Conservation (phyloP, 305 asterid species). For the Fraxinus albicans region DNA sequence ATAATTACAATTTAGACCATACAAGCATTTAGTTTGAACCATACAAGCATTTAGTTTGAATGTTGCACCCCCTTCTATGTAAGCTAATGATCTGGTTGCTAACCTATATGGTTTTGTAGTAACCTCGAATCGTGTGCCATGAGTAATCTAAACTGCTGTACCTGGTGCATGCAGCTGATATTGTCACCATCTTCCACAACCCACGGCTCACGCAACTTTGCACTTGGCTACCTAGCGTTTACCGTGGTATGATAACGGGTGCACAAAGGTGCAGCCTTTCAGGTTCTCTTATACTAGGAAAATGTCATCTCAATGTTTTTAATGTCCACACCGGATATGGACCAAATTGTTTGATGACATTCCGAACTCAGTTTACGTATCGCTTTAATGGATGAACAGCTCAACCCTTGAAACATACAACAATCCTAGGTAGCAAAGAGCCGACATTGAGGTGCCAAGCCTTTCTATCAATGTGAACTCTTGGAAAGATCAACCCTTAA, state of each 20-base stretch:
- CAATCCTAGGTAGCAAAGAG: neutral
- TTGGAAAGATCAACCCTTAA: neutral
- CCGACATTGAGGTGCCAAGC: neutral
- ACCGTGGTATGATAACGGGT: neutral
- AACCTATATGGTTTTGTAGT: neutral
- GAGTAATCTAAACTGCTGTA: neutral
- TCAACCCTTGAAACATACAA: neutral
- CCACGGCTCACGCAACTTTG: neutral
- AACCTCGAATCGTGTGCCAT: neutral
- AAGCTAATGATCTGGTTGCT: neutral
- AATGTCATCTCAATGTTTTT: neutral
- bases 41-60: neutral
- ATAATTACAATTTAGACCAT: neutral
- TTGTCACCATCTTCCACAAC: neutral
- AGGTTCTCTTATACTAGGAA: neutral
- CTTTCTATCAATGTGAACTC: neutral
- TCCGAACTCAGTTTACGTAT: neutral
- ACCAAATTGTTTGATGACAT: neutral
- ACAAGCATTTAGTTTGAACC: neutral
- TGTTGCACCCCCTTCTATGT: neutral
- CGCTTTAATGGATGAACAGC: neutral
- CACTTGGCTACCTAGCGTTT: neutral
- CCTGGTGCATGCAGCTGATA: neutral
- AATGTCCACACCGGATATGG: neutral
- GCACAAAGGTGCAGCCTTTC: neutral